phyloP scores from a whole-genome alignment of 371 early-diverging fungal species.

The Rhizopus delemar region DNA sequence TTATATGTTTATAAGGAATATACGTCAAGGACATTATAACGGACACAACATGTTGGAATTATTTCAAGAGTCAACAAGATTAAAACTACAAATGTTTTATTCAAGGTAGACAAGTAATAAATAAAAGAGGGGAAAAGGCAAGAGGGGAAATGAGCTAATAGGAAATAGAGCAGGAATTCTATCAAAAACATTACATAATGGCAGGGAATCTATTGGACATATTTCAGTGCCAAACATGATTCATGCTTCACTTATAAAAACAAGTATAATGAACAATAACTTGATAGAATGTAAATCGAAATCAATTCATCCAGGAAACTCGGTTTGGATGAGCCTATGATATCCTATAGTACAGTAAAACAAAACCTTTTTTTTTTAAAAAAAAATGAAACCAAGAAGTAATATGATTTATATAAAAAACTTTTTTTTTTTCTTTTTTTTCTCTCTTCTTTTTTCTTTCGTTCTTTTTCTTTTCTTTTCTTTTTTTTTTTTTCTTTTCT shows the following conservation, averaged over 20 bases:
- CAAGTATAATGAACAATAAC: too few species aligned
- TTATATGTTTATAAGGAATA: constrained; percentile 85
- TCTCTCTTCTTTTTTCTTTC: constrained; percentile 13
- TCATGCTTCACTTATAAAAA: too few species aligned
- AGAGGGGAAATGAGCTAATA: constrained; percentile 19
- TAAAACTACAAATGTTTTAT: constrained; percentile 90
- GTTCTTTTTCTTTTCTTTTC: constrained; percentile 11
- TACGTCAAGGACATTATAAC: constrained; percentile 81
- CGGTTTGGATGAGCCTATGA: constrained; percentile 16
- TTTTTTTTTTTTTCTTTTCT: constrained; percentile 6
- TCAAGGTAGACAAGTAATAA: constrained; percentile 46
- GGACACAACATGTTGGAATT: constrained; percentile 73
- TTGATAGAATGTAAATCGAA: background rate
- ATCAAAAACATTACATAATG: background rate
- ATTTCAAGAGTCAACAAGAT: constrained; percentile 72
- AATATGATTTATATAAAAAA: constrained; percentile 2
- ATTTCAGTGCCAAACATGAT: too few species aligned
- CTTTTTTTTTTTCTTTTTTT: background rate
- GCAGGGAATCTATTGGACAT: too few species aligned
- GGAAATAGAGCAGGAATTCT: constrained; percentile 27
- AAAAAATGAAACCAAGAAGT: background rate
- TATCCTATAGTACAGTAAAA: background rate
- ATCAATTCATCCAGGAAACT: constrained; percentile 21
- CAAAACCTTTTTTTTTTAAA: background rate
- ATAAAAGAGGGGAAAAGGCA: too few species aligned